A percentile compares a stretch with the other conserved stretches of the same genome.
phyloP scores from a whole-genome alignment of 2,329 filamentous ascomycete genomes.

The Pestalotiopsis sp. region DNA sequence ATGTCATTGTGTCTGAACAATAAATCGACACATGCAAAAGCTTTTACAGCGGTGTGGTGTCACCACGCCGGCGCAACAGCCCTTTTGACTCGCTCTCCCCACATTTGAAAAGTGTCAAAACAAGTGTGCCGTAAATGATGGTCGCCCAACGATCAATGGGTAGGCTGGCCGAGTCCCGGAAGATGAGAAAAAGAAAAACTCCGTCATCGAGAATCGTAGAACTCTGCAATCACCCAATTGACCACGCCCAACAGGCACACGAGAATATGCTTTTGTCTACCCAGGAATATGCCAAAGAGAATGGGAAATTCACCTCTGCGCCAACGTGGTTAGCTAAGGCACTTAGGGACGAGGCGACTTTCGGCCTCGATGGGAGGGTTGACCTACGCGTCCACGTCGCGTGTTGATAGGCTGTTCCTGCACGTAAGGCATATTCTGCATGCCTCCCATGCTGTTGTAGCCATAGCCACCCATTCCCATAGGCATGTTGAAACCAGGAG shows the following conservation, averaged over 20 bases:
- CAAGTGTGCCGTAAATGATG: background rate
- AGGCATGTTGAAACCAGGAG: conserved; percentile 35
- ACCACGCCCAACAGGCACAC: background rate
- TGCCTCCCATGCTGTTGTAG: conserved; percentile 46
- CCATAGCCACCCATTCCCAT: conserved; percentile 35
- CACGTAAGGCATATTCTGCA: conserved; percentile 56
- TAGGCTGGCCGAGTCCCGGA: background rate
- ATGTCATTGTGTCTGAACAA: background rate
- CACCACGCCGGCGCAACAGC: background rate
- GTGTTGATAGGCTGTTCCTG: conserved; percentile 59
- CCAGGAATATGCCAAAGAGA: conserved; percentile 5
- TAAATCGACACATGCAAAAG: background rate
- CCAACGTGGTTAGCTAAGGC: conserved; percentile 27
- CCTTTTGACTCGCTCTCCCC: background rate
- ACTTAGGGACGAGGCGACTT: conserved; percentile 33
- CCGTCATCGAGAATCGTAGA: background rate
- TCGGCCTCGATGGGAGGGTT: conserved; percentile 36
- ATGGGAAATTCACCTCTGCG: conserved; percentile 31
- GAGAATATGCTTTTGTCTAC: conserved; percentile 8
- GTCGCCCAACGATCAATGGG: background rate
- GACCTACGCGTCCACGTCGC: conserved; percentile 62
- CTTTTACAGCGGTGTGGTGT: background rate
- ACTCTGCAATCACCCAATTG: background rate
- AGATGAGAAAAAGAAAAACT: background rate
- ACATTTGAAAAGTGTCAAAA: background rate